phyloP scores from a whole-genome alignment of 1,284 basidiomycete genomes.

The Athelia sp. region DNA sequence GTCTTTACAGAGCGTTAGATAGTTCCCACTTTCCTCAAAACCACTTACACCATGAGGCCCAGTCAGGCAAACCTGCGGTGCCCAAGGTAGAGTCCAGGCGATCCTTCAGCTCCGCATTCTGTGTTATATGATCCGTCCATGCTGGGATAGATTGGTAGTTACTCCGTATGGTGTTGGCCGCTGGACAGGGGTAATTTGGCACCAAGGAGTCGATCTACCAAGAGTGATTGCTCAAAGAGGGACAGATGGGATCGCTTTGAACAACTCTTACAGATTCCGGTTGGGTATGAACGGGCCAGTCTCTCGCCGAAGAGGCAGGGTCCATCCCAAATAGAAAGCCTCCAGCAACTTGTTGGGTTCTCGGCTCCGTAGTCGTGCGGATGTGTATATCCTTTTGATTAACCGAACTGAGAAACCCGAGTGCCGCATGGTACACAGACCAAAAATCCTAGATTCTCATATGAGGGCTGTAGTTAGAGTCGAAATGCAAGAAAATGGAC shows the following conservation, averaged over 20 bases:
- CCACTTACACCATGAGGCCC: conserved; percentile 42
- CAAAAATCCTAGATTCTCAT: conserved; percentile 39
- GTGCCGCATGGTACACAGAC: conserved; percentile 38
- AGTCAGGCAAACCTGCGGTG: conserved; percentile 35
- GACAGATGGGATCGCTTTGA: conserved; percentile 6
- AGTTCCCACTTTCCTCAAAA: not conserved
- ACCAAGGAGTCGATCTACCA: conserved; percentile 46
- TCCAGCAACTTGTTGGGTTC: conserved; percentile 48
- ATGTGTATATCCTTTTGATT: conserved; percentile 36
- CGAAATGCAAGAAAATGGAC: conserved; percentile 16
- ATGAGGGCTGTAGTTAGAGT: not conserved
- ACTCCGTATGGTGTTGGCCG: conserved; percentile 36
- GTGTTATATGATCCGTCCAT: conserved; percentile 46
- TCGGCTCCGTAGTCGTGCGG: conserved; percentile 38
- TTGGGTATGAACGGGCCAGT: conserved; percentile 39
- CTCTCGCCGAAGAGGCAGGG: conserved; percentile 23
- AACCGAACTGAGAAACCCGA: conserved; percentile 37
- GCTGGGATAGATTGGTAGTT: conserved; percentile 41
- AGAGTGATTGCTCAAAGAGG: not conserved
- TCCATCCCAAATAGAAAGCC: conserved; percentile 50
- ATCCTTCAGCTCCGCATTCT: conserved; percentile 33
- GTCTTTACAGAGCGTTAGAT: conserved; percentile 19
- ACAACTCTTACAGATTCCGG: conserved; percentile 26
- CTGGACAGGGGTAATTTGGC: conserved; percentile 43
- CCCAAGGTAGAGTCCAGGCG: conserved; percentile 40